These are phyloP conservation scores for Thraustochytrium striatum DNA, from an alignment of 352 stramenopile genomes.

Conservation along the genomic window DNA sequence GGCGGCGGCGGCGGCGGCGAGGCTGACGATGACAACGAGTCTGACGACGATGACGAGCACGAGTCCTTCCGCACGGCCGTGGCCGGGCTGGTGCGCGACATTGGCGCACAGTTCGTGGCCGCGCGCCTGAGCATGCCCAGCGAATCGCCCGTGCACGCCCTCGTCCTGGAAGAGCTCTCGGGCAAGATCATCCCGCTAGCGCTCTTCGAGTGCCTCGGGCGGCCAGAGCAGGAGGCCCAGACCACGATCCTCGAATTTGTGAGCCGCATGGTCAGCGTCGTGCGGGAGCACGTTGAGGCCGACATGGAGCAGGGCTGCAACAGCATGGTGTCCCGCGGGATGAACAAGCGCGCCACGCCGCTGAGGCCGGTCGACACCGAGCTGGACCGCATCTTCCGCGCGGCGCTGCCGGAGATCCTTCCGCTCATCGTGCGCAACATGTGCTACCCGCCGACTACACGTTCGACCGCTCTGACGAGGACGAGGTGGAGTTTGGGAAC, in stretches of 20 bases:
- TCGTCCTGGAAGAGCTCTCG: constrained; percentile 13
- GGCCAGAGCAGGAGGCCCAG: constrained; percentile 24
- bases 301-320: constrained; percentile 15
- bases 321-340: neutral
- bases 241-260: neutral
- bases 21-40: neutral
- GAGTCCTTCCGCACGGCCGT: constrained; percentile 70
- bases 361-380: constrained; percentile 45
- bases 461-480: constrained; percentile 57
- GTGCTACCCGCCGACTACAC: constrained; percentile 66
- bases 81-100: constrained; percentile 71
- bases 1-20: neutral
- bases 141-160: neutral
- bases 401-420: constrained; percentile 70
- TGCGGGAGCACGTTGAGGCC: constrained; percentile 7
- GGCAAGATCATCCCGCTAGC: neutral
- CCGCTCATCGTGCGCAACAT: constrained; percentile 75
- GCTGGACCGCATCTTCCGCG: constrained; percentile 64
- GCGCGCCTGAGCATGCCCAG: neutral
- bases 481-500: constrained; percentile 73
- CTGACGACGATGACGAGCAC: constrained; percentile 52
- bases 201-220: constrained; percentile 7
- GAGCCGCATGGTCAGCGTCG: constrained; percentile 4
- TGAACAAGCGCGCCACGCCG: too few species aligned
- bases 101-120: constrained; percentile 67